Conservation (phyloP, 129 eudicot genomes). For the Mikania micrantha region DNA sequence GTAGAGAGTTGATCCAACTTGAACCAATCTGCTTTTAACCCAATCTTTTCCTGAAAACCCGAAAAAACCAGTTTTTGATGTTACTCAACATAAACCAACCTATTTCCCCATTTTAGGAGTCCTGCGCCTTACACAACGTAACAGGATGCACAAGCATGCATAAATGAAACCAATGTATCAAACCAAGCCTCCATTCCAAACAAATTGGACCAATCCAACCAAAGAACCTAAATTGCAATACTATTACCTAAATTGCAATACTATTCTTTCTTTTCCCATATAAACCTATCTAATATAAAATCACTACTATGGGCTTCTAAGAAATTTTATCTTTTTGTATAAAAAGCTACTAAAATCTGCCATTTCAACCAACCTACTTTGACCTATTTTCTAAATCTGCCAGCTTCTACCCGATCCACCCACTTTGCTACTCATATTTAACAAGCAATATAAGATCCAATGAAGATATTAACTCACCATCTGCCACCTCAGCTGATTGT, state of each 20-base stretch:
- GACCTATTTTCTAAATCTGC: not conserved
- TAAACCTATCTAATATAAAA: not conserved
- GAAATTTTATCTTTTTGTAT: not conserved
- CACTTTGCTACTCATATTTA: not conserved
- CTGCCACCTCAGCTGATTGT: slow-evolving; percentile 62
- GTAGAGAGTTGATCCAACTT: not conserved
- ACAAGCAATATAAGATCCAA: not conserved
- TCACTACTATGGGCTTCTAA: not conserved
- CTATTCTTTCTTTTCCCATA: too few relatives aligned
- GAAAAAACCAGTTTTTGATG: too few relatives aligned
- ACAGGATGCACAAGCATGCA: too few relatives aligned
- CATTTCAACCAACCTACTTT: not conserved
- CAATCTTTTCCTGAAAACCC: too few relatives aligned
- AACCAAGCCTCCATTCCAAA: too few relatives aligned
- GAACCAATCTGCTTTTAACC: too few relatives aligned
- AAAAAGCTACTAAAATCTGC: not conserved
- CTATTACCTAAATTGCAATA: too few relatives aligned
- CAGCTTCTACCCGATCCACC: not conserved
- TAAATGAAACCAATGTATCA: too few relatives aligned
- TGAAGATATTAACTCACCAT: slow-evolving; percentile 51
- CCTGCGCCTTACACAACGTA: too few relatives aligned
- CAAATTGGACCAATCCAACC: too few relatives aligned
- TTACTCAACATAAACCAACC: too few relatives aligned
- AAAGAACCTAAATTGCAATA: not conserved
- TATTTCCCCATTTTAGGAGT: too few relatives aligned